Evolutionary conservation across 129 eudicot genomes (phyloP).

Genomic region (Mikania micrantha): DNA sequence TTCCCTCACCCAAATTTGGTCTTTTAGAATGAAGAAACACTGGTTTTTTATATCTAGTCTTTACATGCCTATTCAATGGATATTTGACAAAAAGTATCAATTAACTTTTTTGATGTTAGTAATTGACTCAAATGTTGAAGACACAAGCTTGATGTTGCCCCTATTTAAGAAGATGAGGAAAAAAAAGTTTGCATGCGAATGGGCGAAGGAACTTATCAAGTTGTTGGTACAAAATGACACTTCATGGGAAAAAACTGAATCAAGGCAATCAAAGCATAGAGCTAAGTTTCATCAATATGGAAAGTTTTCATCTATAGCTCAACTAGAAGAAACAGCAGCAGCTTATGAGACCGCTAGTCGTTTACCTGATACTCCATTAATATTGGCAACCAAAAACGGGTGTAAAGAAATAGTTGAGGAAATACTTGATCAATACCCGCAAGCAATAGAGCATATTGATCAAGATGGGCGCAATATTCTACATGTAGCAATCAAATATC

Average conservation of each 20-base stretch:
- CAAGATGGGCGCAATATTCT: constrained; percentile 27
- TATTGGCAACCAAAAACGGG: constrained; percentile 33
- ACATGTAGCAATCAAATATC: constrained; percentile 29
- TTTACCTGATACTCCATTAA: constrained; percentile 27
- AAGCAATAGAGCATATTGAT: constrained; percentile 37
- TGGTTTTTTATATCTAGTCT: no score
- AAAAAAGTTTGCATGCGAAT: neutral
- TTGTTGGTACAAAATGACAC: constrained; percentile 26
- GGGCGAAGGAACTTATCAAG: constrained; percentile 16
- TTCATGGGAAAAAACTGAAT: constrained; percentile 13
- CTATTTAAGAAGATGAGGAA: constrained; percentile 8
- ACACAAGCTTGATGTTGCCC: constrained; percentile 18
- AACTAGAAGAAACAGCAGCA: neutral
- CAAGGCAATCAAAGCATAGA: neutral
- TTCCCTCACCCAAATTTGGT: no score
- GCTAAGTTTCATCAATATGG: constrained; percentile 13
- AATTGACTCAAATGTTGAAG: constrained; percentile 12
- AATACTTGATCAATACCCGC: constrained; percentile 25
- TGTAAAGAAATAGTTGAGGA: constrained; percentile 17
- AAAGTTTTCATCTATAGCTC: neutral
- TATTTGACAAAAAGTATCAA: neutral
- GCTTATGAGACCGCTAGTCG: neutral
- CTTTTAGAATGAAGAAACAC: no score
- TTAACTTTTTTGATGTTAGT: constrained; percentile 7
- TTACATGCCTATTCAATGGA: no score